Evolutionary conservation across 257 asterid species (phyloP), one percentile per base, ranked within the genome.

Genomic region (Craterostigma plantagineum): DNA sequence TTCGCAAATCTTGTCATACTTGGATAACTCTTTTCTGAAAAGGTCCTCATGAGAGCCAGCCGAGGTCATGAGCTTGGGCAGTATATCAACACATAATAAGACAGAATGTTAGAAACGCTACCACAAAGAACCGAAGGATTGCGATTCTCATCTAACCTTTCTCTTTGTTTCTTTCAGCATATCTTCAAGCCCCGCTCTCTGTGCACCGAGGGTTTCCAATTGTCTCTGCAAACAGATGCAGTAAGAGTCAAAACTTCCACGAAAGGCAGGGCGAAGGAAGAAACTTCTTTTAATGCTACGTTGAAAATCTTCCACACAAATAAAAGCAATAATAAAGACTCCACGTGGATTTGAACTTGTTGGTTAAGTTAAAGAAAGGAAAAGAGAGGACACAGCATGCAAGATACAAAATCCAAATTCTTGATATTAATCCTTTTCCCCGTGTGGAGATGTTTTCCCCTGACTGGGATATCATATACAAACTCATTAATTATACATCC

Each of bases 161-260:
- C 95, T 75, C 69, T 90, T 90, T 95, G 83, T 90, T 75, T 90
- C 99, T 75, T 90, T 90, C 63, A 90, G 78, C 99, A 83, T 82
- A 66, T 90, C 99, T 62, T 90, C 99, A 18, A 90, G 94, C 37
- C 95, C 86, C 52, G 99, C 95, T 66, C 99, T 68, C 72, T 83
- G 92, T 62, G 94, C 68, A 50, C 99, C 95, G 62, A 90, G 99
- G 50, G 69, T 64, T 72, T 90, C 99, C 79, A 90, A 63, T 48
- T 79, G 92, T 66, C 95, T 68, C 99, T 90, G 79, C 54, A 68
- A 49, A 63, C 53, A 67, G 14, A 50, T 36, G 12, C 40, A 12
- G 8, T 10, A 9, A 12, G 4, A 9, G 40, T 36, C 14, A 36
- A 10, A 36, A 36, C 14, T 36, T 36, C 14, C 11, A 8, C 1